Conservation (phyloP, 768 basidiomycete species). For the Mycena pura region DNA sequence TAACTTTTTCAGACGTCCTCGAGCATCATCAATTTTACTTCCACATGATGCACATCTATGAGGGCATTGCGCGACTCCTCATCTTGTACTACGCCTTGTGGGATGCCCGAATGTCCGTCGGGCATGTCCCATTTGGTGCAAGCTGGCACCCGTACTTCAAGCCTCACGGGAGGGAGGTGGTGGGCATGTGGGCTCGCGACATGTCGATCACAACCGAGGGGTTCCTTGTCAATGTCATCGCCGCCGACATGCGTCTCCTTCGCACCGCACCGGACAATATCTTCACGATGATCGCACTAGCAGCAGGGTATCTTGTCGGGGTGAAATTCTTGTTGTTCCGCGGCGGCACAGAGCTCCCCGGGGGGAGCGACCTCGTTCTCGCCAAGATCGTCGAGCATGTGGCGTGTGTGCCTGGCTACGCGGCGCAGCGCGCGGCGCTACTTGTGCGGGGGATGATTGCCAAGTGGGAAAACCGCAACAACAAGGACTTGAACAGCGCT, state of each 20-base stretch:
- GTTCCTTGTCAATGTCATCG: slow-evolving; percentile 38
- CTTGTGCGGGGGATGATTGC: slow-evolving; percentile 23
- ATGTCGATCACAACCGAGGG: slow-evolving; percentile 42
- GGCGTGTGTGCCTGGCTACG: slow-evolving; percentile 42
- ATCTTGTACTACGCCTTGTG: slow-evolving; percentile 42
- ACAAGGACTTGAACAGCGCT: not conserved
- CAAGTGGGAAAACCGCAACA: slow-evolving; percentile 19
- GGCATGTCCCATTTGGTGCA: slow-evolving; percentile 7
- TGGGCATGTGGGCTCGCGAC: slow-evolving; percentile 46
- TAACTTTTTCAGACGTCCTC: slow-evolving; percentile 39
- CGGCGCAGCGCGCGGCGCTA: slow-evolving; percentile 28
- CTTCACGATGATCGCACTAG: slow-evolving; percentile 49
- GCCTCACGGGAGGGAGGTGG: slow-evolving; percentile 42
- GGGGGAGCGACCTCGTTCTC: slow-evolving; percentile 41
- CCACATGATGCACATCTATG: slow-evolving; percentile 43
- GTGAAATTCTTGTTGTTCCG: slow-evolving; percentile 45
- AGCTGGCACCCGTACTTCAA: slow-evolving; percentile 35
- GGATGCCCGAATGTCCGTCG: slow-evolving; percentile 26
- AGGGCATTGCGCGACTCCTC: slow-evolving; percentile 42
- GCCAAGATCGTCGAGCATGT: slow-evolving; percentile 35
- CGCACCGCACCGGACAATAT: slow-evolving; percentile 47
- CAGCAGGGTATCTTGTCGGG: slow-evolving; percentile 43
- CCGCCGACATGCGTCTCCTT: slow-evolving; percentile 36
- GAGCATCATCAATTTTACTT: slow-evolving; percentile 49
- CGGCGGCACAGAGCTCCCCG: slow-evolving; percentile 36